Conservation (phyloP, 768 basidiomycete genomes). For the Leccinum boreale region DNA sequence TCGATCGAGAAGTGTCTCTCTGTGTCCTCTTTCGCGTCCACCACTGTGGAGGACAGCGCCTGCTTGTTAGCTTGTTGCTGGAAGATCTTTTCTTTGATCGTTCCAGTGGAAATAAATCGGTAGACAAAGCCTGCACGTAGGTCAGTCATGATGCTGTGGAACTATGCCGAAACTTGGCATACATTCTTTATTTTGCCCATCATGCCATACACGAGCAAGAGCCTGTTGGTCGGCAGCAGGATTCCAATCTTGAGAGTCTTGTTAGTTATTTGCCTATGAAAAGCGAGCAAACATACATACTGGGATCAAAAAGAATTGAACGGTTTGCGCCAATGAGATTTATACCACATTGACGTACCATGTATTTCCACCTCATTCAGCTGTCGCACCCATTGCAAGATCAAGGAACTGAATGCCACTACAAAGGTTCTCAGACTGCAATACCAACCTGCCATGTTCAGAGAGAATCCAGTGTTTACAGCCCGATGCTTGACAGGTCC, state of each 20-base stretch:
- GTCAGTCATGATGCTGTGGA: background rate
- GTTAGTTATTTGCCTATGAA: background rate
- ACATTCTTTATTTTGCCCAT: constrained; percentile 99
- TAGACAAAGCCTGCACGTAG: constrained; percentile 84
- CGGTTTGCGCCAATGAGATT: constrained; percentile 96
- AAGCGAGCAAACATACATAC: constrained; percentile 36
- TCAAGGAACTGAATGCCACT: constrained; percentile 55
- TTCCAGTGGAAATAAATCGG: constrained; percentile 94
- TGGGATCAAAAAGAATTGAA: constrained; percentile 91
- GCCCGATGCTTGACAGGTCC: constrained; percentile 1
- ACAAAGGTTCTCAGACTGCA: background rate
- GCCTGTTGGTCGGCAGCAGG: constrained; percentile 98
- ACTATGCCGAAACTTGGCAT: constrained; percentile 24
- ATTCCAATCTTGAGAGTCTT: constrained; percentile 78
- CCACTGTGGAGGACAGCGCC: constrained; percentile 95
- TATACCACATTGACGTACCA: constrained; percentile 43
- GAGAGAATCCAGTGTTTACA: constrained; percentile 35
- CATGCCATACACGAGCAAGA: constrained; percentile 97
- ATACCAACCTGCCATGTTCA: constrained; percentile 40
- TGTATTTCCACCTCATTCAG: constrained; percentile 45
- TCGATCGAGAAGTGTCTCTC: constrained; percentile 95
- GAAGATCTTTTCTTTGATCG: constrained; percentile 99
- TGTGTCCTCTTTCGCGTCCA: constrained; percentile 94
- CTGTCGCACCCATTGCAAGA: constrained; percentile 47
- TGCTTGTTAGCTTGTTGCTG: constrained; percentile 96